Conservation (phyloP, 305 asterid species). For the Ruellia speciosa region DNA sequence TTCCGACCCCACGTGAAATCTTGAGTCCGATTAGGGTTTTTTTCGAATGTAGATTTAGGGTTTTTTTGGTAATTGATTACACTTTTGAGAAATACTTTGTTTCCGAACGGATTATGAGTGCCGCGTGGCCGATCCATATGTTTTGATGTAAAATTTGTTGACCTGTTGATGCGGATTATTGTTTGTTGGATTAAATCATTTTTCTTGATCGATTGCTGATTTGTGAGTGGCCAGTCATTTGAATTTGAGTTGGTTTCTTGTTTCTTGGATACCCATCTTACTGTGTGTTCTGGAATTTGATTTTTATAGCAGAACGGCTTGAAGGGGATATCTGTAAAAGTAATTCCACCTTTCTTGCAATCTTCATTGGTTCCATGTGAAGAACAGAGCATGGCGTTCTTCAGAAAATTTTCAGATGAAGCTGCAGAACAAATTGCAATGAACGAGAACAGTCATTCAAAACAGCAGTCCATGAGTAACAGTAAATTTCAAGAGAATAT, state of each 20-base stretch:
- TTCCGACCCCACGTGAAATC: constrained; percentile 12
- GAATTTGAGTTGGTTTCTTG: not conserved
- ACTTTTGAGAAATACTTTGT: constrained; percentile 15
- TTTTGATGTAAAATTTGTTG: constrained; percentile 14
- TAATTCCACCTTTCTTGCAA: not conserved
- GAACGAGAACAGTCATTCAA: constrained; percentile 44
- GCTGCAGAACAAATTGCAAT: constrained; percentile 35
- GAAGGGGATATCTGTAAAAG: constrained; percentile 23
- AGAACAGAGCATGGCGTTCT: constrained; percentile 50
- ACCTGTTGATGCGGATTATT: constrained; percentile 13
- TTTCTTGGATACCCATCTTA: constrained; percentile 16
- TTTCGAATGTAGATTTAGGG: constrained; percentile 35
- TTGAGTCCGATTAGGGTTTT: constrained; percentile 38
- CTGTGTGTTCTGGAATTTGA: constrained; percentile 16
- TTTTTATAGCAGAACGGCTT: constrained; percentile 25
- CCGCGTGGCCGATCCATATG: constrained; percentile 34
- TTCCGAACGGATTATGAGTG: constrained; percentile 24
- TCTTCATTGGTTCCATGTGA: constrained; percentile 31
- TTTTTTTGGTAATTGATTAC: constrained; percentile 16
- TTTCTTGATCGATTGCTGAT: not conserved
- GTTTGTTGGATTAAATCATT: not conserved
- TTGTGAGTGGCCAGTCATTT: constrained; percentile 6
- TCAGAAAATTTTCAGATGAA: constrained; percentile 49
- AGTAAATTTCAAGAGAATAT: constrained; percentile 34
- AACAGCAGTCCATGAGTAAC: constrained; percentile 32